Percentiles rank a stretch among this genome's conserved stretches.
These are phyloP conservation scores for Cyamopsis tetragonoloba DNA, from an alignment of 306 rosid genomes.

Conservation along the genomic window DNA sequence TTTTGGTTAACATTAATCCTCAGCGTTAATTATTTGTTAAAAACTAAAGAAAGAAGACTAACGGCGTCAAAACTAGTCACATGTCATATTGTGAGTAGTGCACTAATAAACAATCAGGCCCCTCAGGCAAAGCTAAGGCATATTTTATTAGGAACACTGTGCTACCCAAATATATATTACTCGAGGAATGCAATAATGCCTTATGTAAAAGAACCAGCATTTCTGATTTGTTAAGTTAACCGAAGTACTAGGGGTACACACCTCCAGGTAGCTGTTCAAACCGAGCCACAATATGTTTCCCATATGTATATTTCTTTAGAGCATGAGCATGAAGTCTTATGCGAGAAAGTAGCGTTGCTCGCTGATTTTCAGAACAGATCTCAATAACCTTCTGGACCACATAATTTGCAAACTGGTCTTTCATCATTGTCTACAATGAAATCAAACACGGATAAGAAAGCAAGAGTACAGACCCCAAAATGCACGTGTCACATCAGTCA, in stretches of 20 bases:
- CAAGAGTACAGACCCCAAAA: constrained; percentile 6
- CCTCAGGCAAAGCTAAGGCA: not conserved
- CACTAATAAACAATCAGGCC: not conserved
- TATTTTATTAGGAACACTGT: not conserved
- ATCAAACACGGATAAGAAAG: constrained; percentile 9
- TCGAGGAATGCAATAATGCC: not conserved
- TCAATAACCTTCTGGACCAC: constrained; percentile 70
- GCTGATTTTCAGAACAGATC: constrained; percentile 55
- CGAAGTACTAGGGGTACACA: constrained; percentile 20
- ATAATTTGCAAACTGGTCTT: constrained; percentile 62
- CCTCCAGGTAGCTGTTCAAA: constrained; percentile 43
- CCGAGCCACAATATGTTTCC: constrained; percentile 74
- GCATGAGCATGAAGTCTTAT: constrained; percentile 56
- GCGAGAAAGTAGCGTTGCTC: constrained; percentile 37
- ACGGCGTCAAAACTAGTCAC: no score
- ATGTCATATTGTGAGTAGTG: no score
- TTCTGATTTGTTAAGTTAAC: not conserved
- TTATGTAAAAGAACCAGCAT: not conserved
- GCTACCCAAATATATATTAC: not conserved
- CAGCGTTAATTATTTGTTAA: no score
- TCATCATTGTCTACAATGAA: constrained; percentile 53
- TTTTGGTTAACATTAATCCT: no score
- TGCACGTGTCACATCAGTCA: not conserved
- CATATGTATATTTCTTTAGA: constrained; percentile 75
- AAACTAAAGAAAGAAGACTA: no score